Base-by-base conservation (phyloP, 208 protist genomes). In the Crithidia sp. region DNA sequence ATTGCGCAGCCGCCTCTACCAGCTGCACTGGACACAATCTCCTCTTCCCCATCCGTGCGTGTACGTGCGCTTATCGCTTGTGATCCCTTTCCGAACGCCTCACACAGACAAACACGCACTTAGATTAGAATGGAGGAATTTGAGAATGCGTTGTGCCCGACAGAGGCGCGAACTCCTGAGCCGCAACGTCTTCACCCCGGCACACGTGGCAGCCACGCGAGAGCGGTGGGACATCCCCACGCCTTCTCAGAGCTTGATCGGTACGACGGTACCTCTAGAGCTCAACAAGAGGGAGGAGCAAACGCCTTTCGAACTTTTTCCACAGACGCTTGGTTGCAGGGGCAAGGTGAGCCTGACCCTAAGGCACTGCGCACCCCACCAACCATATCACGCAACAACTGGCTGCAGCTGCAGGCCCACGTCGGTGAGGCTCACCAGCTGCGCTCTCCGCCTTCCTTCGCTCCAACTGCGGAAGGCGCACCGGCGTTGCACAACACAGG, bases 101-200 rank as follows among this genome's bases (percentile, higher is more conserved):
- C 28, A 28, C 28, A 28, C 28, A 28, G 28, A 28, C 28, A 28
- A 28, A 28, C 13, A 10, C 16, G 43, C 16, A 52, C 55, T 66
- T 16, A 52, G 40, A 45, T 41, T 7, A n/a, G 43, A 57, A 68
- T 68, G 50, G 52, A 68, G 49, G 40, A 13, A 5, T 5, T 39
- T 4, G 53, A 50, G n/a, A 53, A 70, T 10, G 2, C 59, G 12
- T 13, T 17, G 6, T 49, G 56, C 43, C 43, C 39, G 3, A 3
- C 9, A 10, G 65, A 67, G n/a, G 61, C 55, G 19, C 19, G 45
- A 10, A 79, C 74, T 4, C 74, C 74, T 39, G 74, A 79, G 68
- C 55, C 55, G 43, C 74, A 79, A 61, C 74, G 67, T 14, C 63
- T 74, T 40, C 44, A 62, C 50, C 36, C 55, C 5, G 61, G 60